Evolutionary conservation across 2,329 filamentous ascomycete species (phyloP).

Genomic region (Nigrospora oryzae): DNA sequence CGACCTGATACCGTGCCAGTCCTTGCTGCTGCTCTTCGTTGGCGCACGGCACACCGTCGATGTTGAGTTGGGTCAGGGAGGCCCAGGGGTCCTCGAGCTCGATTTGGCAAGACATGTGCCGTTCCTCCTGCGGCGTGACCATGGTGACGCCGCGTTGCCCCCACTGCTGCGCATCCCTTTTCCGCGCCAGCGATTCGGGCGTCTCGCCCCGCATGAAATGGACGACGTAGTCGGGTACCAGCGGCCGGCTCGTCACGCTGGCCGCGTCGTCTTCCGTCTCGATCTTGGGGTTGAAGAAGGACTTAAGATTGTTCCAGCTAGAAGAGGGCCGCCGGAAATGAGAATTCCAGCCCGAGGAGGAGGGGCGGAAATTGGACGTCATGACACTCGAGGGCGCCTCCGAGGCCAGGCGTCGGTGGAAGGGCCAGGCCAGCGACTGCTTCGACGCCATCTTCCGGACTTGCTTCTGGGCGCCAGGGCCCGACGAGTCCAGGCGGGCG

Average conservation of each 20-base stretch:
- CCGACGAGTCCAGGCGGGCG: neutral
- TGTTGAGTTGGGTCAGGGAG: conserved; percentile 10
- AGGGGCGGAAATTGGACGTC: neutral
- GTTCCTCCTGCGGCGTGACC: conserved; percentile 17
- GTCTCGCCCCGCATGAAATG: conserved; percentile 48
- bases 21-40: conserved; percentile 18
- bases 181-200: conserved; percentile 39
- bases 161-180: conserved; percentile 27
- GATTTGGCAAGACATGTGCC: conserved; percentile 23
- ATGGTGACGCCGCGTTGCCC: conserved; percentile 23
- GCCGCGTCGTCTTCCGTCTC: conserved; percentile 14
- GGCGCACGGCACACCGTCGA: conserved; percentile 11
- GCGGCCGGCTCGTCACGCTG: conserved; percentile 28
- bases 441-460: conserved; percentile 9
- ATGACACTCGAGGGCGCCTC: conserved; percentile 3
- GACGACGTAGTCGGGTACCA: conserved; percentile 47
- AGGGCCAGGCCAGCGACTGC: conserved; percentile 13
- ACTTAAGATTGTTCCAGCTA: conserved; percentile 10
- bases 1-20: conserved; percentile 22
- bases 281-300: conserved; percentile 12
- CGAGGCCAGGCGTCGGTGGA: conserved; percentile 15
- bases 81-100: conserved; percentile 24
- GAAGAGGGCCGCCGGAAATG: neutral
- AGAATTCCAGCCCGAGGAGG: neutral
- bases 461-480: neutral